Evolutionary conservation across 2,329 filamentous ascomycete genomes (phyloP), one percentile per base, ranked within the genome.

Genomic region (Fusarium acutatum): DNA sequence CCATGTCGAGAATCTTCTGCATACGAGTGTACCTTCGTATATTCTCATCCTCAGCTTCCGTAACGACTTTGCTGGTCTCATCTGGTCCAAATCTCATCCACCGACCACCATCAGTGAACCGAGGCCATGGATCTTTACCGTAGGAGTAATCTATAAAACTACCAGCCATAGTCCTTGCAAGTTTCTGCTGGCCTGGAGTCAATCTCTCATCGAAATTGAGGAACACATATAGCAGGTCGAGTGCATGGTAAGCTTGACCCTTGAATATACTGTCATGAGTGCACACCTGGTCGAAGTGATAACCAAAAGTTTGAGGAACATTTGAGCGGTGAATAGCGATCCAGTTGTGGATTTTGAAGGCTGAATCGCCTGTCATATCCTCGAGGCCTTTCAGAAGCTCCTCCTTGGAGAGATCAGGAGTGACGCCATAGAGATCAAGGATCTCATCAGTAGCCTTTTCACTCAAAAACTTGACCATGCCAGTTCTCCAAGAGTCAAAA

Each of bases 11-110:
- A 24, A 74, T 65, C 44, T 56, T 64, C 34, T 68, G 37, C 70
- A 74, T 73, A 4, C 67, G 50, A 13, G 57, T 30, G 22, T 73
- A 74, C 5, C 35, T 60, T 20, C 72, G 52, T 1, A 71, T 60
- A 5, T 44, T 15, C 11, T 74, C 70, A n/a, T 74, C 67, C 28
- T 74, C 64, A 17, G 7, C 41, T 17, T 74, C 72, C 2, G 70
- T 71, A 1, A 65, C 54, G 5, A 60, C 43, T 8, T 13, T 47
- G 28, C 44, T 49, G 1, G 18, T 63, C 24, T 53, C 63, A 5
- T 68, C 26, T 1, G 67, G 70, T 2, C 72, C 72, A 13, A 65
- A 74, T 22, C 43, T 32, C 70, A 71, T 73, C 70, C 70, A 74
- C 3, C 20, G 28, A 7, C 11, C 14, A 34, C 44, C 40, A 2